phyloP scores from a whole-genome alignment of 768 basidiomycete species.

The Tulasnella sp. region DNA sequence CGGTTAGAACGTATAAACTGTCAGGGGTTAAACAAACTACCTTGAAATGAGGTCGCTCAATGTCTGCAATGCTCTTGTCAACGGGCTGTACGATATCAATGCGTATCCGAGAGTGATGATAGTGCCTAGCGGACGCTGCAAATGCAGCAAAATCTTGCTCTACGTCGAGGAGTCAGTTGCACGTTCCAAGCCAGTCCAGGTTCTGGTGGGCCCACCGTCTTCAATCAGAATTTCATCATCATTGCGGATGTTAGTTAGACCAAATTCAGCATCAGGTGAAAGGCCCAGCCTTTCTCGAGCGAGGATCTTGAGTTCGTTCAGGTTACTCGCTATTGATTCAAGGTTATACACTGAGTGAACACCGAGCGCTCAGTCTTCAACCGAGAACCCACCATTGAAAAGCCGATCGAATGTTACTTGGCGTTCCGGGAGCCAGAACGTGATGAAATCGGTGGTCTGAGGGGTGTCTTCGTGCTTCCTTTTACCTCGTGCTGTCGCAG shows the following conservation, averaged over 20 bases:
- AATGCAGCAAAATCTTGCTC: constrained; percentile 11
- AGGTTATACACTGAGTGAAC: background rate
- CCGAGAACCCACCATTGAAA: constrained; percentile 30
- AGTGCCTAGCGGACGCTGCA: constrained; percentile 2
- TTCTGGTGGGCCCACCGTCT: constrained; percentile 41
- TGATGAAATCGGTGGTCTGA: constrained; percentile 22
- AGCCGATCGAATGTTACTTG: constrained; percentile 32
- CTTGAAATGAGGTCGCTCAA: background rate
- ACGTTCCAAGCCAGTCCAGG: background rate
- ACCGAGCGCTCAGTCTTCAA: constrained; percentile 14
- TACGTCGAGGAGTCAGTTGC: background rate
- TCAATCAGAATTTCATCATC: constrained; percentile 54
- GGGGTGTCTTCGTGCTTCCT: constrained; percentile 22
- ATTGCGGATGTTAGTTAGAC: constrained; percentile 43
- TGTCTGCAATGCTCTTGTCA: background rate
- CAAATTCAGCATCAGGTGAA: constrained; percentile 27
- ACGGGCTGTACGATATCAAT: background rate
- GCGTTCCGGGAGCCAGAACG: constrained; percentile 29
- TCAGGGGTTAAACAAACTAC: background rate
- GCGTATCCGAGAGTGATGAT: constrained; percentile 1
- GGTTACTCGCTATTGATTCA: constrained; percentile 43
- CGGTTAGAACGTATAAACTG: background rate
- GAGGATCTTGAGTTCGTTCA: constrained; percentile 44
- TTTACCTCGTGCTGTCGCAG: constrained; percentile 20
- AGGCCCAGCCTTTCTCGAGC: constrained; percentile 55